Conservation (phyloP, 495 filamentous ascomycete species). For the Penicillium angulare region DNA sequence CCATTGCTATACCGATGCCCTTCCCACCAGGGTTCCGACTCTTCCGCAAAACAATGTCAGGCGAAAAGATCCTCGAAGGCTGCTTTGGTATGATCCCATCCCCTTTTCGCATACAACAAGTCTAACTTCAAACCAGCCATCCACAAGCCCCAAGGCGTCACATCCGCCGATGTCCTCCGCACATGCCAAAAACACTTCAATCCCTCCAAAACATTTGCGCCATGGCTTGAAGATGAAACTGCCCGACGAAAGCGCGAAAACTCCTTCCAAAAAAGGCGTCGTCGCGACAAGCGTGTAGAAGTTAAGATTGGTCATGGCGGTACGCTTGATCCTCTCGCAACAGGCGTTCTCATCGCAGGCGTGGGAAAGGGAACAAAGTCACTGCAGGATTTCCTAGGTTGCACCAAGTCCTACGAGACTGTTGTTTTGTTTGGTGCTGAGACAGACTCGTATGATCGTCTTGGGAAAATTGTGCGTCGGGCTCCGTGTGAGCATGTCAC, state of each 20-base stretch:
- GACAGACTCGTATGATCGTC: constrained; percentile 86
- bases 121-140: constrained; percentile 57
- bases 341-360: constrained; percentile 85
- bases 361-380: constrained; percentile 86
- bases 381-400: constrained; percentile 71
- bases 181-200: constrained; percentile 79
- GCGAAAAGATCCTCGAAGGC: constrained; percentile 66
- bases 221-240: constrained; percentile 64
- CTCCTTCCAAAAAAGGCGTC: constrained; percentile 52
- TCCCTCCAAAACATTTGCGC: constrained; percentile 70
- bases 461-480: constrained; percentile 76
- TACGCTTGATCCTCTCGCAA: constrained; percentile 91
- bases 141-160: constrained; percentile 83
- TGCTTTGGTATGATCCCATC: constrained; percentile 58
- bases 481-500: constrained; percentile 77
- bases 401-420: constrained; percentile 91
- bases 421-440: constrained; percentile 86
- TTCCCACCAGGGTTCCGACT: constrained; percentile 29
- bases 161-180: constrained; percentile 85
- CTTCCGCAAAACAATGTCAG: constrained; percentile 52
- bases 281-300: constrained; percentile 48
- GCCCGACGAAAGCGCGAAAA: constrained; percentile 49
- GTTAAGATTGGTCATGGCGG: constrained; percentile 97
- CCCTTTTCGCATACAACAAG: neutral
- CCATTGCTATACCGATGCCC: constrained; percentile 23